These are phyloP conservation scores for Geotrichum siamense DNA, from an alignment of 1,139 yeast genomes.

Conservation along the genomic window DNA sequence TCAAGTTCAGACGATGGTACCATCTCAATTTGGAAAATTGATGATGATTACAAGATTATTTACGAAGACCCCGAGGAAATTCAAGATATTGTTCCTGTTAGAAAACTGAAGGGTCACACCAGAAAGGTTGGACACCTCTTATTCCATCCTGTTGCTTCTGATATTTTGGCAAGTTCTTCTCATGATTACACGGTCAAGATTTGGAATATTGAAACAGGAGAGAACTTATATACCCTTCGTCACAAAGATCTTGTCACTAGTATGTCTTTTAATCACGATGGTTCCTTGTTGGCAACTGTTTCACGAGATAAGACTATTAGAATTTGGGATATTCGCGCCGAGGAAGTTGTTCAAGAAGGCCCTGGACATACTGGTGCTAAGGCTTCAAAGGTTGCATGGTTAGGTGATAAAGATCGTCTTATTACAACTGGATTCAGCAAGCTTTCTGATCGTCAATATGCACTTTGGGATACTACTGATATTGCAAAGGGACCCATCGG, in stretches of 20 bases:
- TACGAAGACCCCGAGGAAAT: constrained; percentile 55
- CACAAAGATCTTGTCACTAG: constrained; percentile 90
- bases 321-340: constrained; percentile 82
- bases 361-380: constrained; percentile 91
- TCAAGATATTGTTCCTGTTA: constrained; percentile 62
- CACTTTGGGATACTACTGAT: constrained; percentile 78
- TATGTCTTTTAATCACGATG: constrained; percentile 83
- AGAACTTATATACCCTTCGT: constrained; percentile 61
- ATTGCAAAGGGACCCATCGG: constrained; percentile 78
- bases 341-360: constrained; percentile 72
- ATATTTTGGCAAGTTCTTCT: constrained; percentile 83
- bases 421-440: constrained; percentile 95
- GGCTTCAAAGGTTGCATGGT: constrained; percentile 80
- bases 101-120: constrained; percentile 72
- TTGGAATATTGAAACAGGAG: constrained; percentile 79
- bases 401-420: constrained; percentile 76
- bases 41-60: constrained; percentile 52
- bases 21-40: constrained; percentile 80
- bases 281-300: constrained; percentile 77
- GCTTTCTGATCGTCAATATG: constrained; percentile 89
- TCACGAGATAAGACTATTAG: constrained; percentile 88
- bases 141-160: constrained; percentile 82
- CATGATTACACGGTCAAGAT: constrained; percentile 84
- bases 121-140: constrained; percentile 91
- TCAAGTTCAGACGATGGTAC: constrained; percentile 92